Evolutionary conservation across 1,284 basidiomycete genomes (phyloP).

Genomic region (Austroboletus olivaceoglutinosus): DNA sequence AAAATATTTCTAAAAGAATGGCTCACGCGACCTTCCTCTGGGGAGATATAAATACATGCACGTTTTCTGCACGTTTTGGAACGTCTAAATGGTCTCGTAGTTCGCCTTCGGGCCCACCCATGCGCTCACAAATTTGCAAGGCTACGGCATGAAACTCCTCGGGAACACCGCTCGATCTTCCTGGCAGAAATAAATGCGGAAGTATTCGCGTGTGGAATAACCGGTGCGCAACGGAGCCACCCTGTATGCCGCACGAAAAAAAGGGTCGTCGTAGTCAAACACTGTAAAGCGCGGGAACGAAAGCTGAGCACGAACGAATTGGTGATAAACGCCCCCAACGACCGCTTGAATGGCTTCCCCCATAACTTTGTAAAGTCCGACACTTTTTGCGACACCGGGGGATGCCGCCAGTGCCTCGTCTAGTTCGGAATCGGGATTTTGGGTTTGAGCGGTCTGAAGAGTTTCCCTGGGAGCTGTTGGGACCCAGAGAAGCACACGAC

Average conservation of each 20-base stretch:
- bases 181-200: slow-evolving; percentile 32
- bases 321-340: slow-evolving; percentile 73
- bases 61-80: slow-evolving; percentile 1
- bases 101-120: slow-evolving; percentile 32
- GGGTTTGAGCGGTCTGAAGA: slow-evolving; percentile 13
- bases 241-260: slow-evolving; percentile 11
- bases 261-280: slow-evolving; percentile 1
- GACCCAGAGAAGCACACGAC: slow-evolving; percentile 66
- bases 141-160: slow-evolving; percentile 31
- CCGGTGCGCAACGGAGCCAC: slow-evolving; percentile 34
- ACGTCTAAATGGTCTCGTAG: slow-evolving; percentile 7
- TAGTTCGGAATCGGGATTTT: slow-evolving; percentile 26
- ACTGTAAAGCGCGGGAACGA: neutral
- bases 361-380: slow-evolving; percentile 74
- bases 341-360: slow-evolving; percentile 73
- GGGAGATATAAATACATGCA: slow-evolving; percentile 6
- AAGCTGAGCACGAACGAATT: slow-evolving; percentile 58
- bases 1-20: neutral
- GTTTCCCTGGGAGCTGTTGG: slow-evolving; percentile 43
- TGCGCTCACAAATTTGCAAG: slow-evolving; percentile 28
- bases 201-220: slow-evolving; percentile 36
- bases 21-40: slow-evolving; percentile 26
- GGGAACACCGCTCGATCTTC: slow-evolving; percentile 28
- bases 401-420: slow-evolving; percentile 23
- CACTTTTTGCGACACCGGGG: slow-evolving; percentile 40